Percentiles rank a stretch among this genome's conserved stretches.
Evolutionary conservation across 1,284 basidiomycete genomes (phyloP).

Genomic region (Microstroma glucosiphilum): DNA sequence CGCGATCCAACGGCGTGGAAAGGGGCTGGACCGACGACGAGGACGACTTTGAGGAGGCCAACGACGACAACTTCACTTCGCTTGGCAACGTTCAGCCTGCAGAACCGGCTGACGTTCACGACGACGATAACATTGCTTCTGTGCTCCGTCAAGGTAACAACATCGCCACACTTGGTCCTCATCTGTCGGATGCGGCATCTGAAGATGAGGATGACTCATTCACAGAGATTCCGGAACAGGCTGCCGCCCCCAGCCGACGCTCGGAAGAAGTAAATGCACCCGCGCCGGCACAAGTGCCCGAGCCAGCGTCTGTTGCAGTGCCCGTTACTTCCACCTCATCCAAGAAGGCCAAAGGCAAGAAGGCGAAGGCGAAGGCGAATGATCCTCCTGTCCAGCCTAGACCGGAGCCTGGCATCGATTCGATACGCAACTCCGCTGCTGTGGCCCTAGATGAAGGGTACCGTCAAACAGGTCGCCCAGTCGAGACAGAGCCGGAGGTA

Average conservation of each 20-base stretch:
- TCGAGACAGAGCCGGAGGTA: too few species aligned
- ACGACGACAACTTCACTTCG: not conserved
- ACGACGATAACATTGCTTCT: not conserved
- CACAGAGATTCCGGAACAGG: not conserved
- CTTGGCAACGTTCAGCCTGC: not conserved
- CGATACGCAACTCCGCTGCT: too few species aligned
- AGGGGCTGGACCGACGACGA: not conserved
- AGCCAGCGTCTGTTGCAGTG: not conserved
- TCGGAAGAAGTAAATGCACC: not conserved
- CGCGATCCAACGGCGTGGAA: too few species aligned
- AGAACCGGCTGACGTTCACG: not conserved
- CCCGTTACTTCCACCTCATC: not conserved
- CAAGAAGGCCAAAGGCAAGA: constrained; percentile 3
- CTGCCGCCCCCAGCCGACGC: too few species aligned
- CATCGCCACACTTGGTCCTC: not conserved
- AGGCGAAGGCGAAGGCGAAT: not conserved
- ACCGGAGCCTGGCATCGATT: too few species aligned
- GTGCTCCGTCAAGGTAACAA: not conserved
- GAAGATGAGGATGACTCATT: not conserved
- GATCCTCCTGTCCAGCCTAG: too few species aligned
- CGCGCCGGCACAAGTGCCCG: not conserved
- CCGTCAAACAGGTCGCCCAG: too few species aligned
- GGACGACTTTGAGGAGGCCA: not conserved
- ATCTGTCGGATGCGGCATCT: not conserved
- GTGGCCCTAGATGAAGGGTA: too few species aligned